Evolutionary conservation across 176 grass and related monocot species (phyloP).

Genomic region (Phoenix dactylifera): DNA sequence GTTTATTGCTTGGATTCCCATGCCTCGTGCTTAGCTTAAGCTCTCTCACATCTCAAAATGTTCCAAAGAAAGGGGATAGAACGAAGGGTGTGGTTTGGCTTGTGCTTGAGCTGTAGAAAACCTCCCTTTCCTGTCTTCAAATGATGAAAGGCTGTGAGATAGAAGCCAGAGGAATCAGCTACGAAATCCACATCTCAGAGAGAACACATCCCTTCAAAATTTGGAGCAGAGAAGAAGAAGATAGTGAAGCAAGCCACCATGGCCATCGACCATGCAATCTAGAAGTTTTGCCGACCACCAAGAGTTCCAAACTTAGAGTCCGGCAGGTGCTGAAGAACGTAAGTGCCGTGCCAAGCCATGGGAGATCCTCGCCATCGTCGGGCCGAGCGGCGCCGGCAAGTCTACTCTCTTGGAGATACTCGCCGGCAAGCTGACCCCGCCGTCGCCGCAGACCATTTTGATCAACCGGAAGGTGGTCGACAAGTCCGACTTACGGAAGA

Average conservation of each 20-base stretch:
- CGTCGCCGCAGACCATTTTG: constrained; percentile 14
- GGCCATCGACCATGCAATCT: not conserved
- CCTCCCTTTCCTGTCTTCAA: constrained; percentile 7
- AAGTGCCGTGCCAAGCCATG: constrained; percentile 32
- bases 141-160: constrained; percentile 59
- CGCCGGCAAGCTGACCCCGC: constrained; percentile 31
- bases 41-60: too few species aligned
- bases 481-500: constrained; percentile 27
- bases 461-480: constrained; percentile 29
- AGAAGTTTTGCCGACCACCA: not conserved
- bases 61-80: not conserved
- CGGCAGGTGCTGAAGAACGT: constrained; percentile 55
- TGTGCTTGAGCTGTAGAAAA: not conserved
- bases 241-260: not conserved
- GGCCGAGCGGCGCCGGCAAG: constrained; percentile 62
- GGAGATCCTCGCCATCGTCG: constrained; percentile 65
- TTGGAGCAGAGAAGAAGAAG: constrained; percentile 49
- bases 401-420: constrained; percentile 68
- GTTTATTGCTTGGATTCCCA: too few species aligned
- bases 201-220: constrained; percentile 44
- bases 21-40: too few species aligned
- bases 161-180: constrained; percentile 52
- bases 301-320: not conserved
- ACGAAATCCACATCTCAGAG: constrained; percentile 34
- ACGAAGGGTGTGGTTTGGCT: constrained; percentile 8